These are phyloP conservation scores for Leishmania guyanensis DNA, from an alignment of 208 protist genomes.

Conservation along the genomic window DNA sequence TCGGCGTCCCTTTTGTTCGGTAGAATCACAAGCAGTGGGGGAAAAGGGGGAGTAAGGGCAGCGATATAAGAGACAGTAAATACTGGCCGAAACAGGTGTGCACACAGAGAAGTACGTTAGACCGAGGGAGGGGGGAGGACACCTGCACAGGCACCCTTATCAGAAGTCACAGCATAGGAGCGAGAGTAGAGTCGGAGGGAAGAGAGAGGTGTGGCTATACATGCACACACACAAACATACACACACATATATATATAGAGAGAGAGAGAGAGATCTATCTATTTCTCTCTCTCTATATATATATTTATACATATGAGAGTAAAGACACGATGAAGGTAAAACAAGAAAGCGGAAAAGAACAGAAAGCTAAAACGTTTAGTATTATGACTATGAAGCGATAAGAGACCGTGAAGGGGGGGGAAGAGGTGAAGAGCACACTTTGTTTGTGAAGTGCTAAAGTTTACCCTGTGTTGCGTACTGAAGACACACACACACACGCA, in stretches of 20 bases:
- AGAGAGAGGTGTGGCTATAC: background rate
- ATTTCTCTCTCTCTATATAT: background rate
- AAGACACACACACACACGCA: slow-evolving; percentile 13
- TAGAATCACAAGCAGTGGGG: no score
- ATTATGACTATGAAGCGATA: background rate
- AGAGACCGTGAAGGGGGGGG: background rate
- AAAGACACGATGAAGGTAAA: background rate
- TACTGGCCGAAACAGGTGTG: no score
- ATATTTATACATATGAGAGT: background rate
- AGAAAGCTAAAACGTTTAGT: background rate
- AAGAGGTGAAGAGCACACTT: background rate
- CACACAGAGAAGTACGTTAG: no score
- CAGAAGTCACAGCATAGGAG: background rate
- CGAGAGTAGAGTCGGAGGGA: background rate
- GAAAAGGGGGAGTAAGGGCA: no score
- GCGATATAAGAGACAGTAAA: no score
- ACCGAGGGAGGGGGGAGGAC: no score
- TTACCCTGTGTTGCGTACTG: no score
- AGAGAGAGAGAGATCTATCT: background rate
- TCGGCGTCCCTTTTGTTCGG: background rate
- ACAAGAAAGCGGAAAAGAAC: background rate
- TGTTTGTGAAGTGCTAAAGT: background rate
- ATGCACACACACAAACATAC: no score
- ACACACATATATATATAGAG: background rate
- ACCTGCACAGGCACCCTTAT: background rate